Evolutionary conservation across 352 stramenopile species (phyloP).

Genomic region (Salisapilia sapeloensis): DNA sequence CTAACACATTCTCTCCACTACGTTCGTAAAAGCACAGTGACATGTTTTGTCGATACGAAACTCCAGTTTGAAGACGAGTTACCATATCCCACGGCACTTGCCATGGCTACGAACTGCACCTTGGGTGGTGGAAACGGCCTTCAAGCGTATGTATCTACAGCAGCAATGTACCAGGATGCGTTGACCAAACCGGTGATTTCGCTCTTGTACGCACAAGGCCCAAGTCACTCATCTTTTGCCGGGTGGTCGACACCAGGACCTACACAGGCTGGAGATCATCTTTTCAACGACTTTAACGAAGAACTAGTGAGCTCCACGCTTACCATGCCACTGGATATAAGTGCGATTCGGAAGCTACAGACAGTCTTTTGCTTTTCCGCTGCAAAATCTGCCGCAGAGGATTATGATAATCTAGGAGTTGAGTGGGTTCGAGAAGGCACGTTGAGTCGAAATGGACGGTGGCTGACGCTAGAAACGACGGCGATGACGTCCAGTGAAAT

Average conservation of each 20-base stretch:
- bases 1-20: constrained; percentile 69
- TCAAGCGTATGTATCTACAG: constrained; percentile 32
- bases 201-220: constrained; percentile 39
- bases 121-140: constrained; percentile 28
- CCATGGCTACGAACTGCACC: constrained; percentile 56
- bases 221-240: constrained; percentile 39
- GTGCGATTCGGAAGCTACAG: constrained; percentile 34
- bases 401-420: constrained; percentile 37
- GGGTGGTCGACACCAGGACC: constrained; percentile 13
- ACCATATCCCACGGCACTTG: constrained; percentile 52
- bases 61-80: constrained; percentile 57
- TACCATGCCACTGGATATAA: constrained; percentile 15
- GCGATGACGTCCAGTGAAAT: constrained; percentile 44
- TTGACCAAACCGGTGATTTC: constrained; percentile 27
- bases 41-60: constrained; percentile 43
- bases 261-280: constrained; percentile 6
- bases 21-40: constrained; percentile 73
- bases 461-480: constrained; percentile 38
- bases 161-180: constrained; percentile 72
- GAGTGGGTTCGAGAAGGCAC: constrained; percentile 58
- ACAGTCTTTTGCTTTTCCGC: constrained; percentile 65
- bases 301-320: constrained; percentile 19
- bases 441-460: constrained; percentile 27
- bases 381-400: constrained; percentile 28
- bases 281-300: constrained; percentile 37